Conservation (phyloP, 164 flowering plant genomes). For the Macadamia integrifolia region DNA sequence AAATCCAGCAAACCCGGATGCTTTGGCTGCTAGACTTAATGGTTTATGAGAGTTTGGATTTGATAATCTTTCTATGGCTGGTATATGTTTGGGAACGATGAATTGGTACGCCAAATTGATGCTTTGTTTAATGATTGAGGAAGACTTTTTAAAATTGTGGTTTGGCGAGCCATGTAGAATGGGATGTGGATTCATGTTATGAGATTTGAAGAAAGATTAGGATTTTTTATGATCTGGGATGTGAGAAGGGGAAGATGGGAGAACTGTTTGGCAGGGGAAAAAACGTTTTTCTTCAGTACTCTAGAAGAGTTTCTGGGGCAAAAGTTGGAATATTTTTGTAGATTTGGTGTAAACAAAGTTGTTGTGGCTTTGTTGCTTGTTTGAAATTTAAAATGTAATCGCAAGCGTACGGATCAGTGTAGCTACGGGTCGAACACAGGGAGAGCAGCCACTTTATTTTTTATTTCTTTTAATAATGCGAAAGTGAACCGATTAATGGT, state of each 20-base stretch:
- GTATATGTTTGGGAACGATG: constrained; percentile 39
- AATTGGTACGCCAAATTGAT: constrained; percentile 22
- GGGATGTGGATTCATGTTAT: constrained; percentile 47
- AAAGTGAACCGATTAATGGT: too few relatives aligned
- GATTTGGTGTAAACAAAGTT: constrained; percentile 31
- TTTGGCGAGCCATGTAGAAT: constrained; percentile 30
- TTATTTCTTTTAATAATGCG: too few relatives aligned
- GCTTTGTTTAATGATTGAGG: constrained; percentile 44
- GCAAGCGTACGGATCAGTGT: too few relatives aligned
- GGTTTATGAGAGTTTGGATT: constrained; percentile 38
- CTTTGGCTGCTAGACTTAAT: constrained; percentile 26
- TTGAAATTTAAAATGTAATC: too few relatives aligned
- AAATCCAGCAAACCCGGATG: neutral
- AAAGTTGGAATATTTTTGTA: constrained; percentile 47
- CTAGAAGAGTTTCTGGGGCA: constrained; percentile 40
- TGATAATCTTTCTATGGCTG: constrained; percentile 27
- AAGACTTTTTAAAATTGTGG: constrained; percentile 38
- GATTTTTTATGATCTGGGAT: constrained; percentile 55
- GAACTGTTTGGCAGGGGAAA: constrained; percentile 39
- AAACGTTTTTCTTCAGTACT: constrained; percentile 30
- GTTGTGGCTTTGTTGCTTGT: constrained; percentile 41
- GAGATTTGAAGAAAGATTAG: constrained; percentile 54
- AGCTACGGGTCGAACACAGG: too few relatives aligned
- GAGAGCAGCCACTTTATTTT: too few relatives aligned
- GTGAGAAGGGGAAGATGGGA: constrained; percentile 42